phyloP scores from a whole-genome alignment of 148 eudicot genomes.

The Camellia sinensis region DNA sequence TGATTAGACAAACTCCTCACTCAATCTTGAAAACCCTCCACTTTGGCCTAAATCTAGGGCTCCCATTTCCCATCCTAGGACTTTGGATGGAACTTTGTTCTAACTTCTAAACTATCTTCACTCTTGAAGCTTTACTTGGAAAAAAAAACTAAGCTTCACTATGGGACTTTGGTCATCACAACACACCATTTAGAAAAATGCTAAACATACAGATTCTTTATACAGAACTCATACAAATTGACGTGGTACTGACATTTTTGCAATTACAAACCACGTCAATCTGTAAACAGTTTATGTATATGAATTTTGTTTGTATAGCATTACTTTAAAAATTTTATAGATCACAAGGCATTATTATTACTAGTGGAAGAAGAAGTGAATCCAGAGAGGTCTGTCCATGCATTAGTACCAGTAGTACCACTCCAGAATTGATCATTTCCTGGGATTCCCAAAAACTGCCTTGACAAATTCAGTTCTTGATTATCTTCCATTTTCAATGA shows the following conservation, averaged over 20 bases:
- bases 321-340: no score
- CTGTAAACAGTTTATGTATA: no score
- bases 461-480: conserved; percentile 25
- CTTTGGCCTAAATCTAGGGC: neutral
- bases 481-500: conserved; percentile 38
- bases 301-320: no score
- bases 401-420: conserved; percentile 17
- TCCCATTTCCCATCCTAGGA: neutral
- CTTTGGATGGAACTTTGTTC: neutral
- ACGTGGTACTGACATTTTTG: no score
- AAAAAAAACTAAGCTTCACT: neutral
- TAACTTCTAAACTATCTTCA: neutral
- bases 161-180: neutral
- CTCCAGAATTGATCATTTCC: conserved; percentile 34
- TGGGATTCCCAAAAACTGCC: conserved; percentile 32
- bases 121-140: neutral
- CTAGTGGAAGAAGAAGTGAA: conserved; percentile 37
- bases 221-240: no score
- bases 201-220: no score
- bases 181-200: no score
- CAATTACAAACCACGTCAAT: no score
- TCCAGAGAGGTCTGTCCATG: conserved; percentile 45
- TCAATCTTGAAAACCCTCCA: neutral
- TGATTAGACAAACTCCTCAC: neutral
- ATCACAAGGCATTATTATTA: conserved; percentile 15